Evolutionary conservation across 768 basidiomycete species (phyloP), one percentile per base, ranked within the genome.

Genomic region (Obba rivulosa): DNA sequence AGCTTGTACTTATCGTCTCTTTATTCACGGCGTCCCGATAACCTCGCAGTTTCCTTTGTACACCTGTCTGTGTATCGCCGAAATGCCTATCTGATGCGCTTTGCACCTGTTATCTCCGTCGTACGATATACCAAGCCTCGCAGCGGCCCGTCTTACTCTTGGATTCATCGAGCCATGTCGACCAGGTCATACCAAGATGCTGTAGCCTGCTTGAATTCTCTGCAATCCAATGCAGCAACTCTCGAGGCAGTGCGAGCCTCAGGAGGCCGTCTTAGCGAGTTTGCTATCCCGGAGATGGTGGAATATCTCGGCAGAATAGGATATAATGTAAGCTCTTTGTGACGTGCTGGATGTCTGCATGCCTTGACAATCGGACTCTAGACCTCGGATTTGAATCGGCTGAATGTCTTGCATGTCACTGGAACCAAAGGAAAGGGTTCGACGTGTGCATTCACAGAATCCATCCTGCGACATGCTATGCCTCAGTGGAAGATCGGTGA

Each of bases 341-440:
- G 24, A 45, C 50, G 20, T 20, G 24, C 24, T 43, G 35, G 35
- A 44, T 34, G 18, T 38, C 44, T 31, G 52, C 20, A 21, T 18
- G 25, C 43, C 25, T 46, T 28, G 21, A 13, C 24, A 34, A 36
- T 49, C 24, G 14, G 8, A 34, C 49, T 37, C 39, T 58, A 96
- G 93, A 78, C 87, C 36, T 73, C 80, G 49, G 85, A 94, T 54
- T 76, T 99, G 37, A 93, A 97, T 62, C 68, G 70, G 20, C 73
- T 99, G 46, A 95, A 97, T 65, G 92, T 95, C 49, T 80, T 98
- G 41, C 95, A 99, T 71, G 83, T 99, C 56, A 94, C 95, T 8
- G 95, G 95, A 3, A 98, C 96, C 3, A 99, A 99, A 69, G 95
- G 95, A 28, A 99, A 99, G 65, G 95, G 95, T 7, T 98, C 95